Evolutionary conservation across 805 yeast species (phyloP), one percentile per base, ranked within the genome.

Genomic region (Citeromyces matritensis): DNA sequence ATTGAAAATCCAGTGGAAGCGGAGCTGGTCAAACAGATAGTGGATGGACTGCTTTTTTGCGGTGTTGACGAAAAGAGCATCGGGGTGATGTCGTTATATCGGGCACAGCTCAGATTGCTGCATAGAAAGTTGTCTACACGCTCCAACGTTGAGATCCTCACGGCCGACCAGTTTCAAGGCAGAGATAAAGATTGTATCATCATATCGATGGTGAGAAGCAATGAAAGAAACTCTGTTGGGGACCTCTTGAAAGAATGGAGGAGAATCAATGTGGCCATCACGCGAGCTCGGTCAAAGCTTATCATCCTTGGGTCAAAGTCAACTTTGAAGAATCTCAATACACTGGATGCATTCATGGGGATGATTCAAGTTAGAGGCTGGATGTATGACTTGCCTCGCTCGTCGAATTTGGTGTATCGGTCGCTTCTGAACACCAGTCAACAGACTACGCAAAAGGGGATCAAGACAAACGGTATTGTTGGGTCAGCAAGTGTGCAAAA

Each of bases 131-230:
- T 43, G 14, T 42, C 36, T 26, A 47, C 39, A 10, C 42, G 53
- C 15, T 48, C 56, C 6, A 66, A 59, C 1, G 53, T 91, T 21
- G 97, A 91, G 41, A 64, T 82, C 23, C 58, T 88, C 35, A 91
- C 99, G 0, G 97, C 96, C 0, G 99, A 91, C 51, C 83, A 79
- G 45, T 88, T 80, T 44, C 98, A 91, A 54, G 99, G 98, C 0
- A 65, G 96, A 34, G 99, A 91, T 51, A 91, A 88, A 44, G 88
- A 83, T 23, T 81, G 95, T 45, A 71, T 91, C 10, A 73, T 91
- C 5, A 81, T 91, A 3, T 88, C 97, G 1, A 57, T 91, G 42
- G 98, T 91, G 3, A 60, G 95, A 30, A 77, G 94, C 4, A 85
- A 86, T 48, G 60, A 59, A 2, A 66, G 66, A 13, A 58, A 62